Base-by-base conservation (phyloP, 2,329 filamentous ascomycete species). In the Cladosporium sp. region DNA sequence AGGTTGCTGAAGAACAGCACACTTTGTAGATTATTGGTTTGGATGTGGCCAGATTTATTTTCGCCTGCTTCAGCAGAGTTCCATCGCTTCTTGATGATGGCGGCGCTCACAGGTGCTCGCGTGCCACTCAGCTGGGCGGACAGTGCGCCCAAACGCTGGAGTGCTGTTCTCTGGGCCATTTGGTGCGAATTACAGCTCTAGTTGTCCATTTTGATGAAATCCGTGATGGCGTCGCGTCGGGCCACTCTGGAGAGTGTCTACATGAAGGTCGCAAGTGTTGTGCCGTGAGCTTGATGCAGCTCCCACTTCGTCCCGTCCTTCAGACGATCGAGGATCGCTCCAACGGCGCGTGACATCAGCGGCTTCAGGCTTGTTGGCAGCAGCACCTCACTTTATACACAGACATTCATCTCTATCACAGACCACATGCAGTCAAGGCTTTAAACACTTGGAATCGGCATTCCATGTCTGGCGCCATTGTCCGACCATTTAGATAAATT, bases 1-100 rank as follows among this genome's bases (percentile, higher is more conserved):
- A 98, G 85, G 78, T 95, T 96, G 76, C 96, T 93, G 74, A 98
- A 89, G 80, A 96, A 99, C 7, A 97, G 78, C 55, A 98, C 88
- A 0, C 90, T 89, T 80, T 98, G 92, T 71, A 93, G 90, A 1
- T 89, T 80, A 2, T 83, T 85, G 12, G 91, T 85, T n/a, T 85
- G 82, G 71, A 98, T 97, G 73, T 97, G 93, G 0, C 95, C 94
- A 11, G 87, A 87, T 69, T 90, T 88, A 72, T 90, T 84, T 70
- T 87, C 86, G 61, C 85, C 87, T 12, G 83, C 79, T 66, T 83
- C 80, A 1, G 79, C 67, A 8, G 79, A 77, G 14, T 72, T 71
- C 47, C 54, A 57, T 68, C 69, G 73, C 30, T 78, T 75, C 30
- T 58, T 61, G 15, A 58, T 47, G 58, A 66, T 51, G 52, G 32